Evolutionary conservation across 1,139 yeast species (phyloP).

Genomic region (Hanseniaspora gamundiae): DNA sequence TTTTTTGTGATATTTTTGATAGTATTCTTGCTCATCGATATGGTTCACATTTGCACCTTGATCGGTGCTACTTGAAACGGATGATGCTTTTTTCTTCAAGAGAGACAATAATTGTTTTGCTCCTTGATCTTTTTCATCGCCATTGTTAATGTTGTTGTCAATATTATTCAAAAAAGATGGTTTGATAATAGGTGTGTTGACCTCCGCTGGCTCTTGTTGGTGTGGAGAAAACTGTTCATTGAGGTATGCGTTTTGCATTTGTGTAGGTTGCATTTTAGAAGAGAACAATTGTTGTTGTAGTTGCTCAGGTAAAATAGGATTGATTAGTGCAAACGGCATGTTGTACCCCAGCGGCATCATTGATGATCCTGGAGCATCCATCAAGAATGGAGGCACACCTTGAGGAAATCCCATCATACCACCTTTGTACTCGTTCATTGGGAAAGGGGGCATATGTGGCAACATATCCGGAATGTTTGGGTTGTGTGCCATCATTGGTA

Average conservation of each 20-base stretch:
- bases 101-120: neutral
- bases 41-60: neutral
- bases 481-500: conserved; percentile 1
- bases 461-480: neutral
- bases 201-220: neutral
- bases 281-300: neutral
- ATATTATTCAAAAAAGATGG: neutral
- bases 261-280: too few species aligned
- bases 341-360: neutral
- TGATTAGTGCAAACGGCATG: neutral
- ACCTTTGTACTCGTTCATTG: neutral
- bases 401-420: too few species aligned
- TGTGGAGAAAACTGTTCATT: neutral
- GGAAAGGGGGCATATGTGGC: neutral
- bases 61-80: neutral
- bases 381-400: neutral
- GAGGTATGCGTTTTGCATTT: neutral
- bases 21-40: neutral
- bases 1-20: conserved; percentile 1
- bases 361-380: neutral
- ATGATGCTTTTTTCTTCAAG: neutral
- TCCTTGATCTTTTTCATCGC: neutral
- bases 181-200: neutral
- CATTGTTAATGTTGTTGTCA: neutral
- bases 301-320: neutral